Conservation (phyloP, 1,139 yeast genomes). For the Yamadazyma siamensis region DNA sequence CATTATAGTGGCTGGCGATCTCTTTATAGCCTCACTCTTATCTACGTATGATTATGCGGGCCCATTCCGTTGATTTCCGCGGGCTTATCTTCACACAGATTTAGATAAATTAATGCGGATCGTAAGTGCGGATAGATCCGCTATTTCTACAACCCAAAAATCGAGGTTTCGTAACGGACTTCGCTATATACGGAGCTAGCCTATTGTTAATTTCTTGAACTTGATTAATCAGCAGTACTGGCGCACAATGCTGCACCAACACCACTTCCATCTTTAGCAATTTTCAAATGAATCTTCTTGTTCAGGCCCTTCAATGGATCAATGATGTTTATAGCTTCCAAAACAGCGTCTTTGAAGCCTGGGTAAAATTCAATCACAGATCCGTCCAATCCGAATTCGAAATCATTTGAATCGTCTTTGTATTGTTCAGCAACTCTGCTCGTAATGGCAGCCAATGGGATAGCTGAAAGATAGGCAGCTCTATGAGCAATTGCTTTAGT, state of each 20-base stretch:
- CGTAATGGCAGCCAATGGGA: slow-evolving; percentile 79
- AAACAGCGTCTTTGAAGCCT: slow-evolving; percentile 70
- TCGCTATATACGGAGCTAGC: no score
- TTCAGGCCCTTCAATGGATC: slow-evolving; percentile 69
- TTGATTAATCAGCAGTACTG: slow-evolving; percentile 17
- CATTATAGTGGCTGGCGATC: no score
- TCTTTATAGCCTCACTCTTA: no score
- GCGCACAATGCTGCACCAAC: slow-evolving; percentile 97
- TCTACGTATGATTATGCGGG: no score
- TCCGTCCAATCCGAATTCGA: slow-evolving; percentile 94
- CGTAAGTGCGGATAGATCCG: no score
- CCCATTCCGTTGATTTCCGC: no score
- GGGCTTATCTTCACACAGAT: no score
- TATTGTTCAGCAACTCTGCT: slow-evolving; percentile 37
- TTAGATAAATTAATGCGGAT: no score
- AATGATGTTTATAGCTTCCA: slow-evolving; percentile 69
- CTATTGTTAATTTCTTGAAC: no score
- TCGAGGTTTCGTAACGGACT: no score
- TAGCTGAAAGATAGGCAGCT: slow-evolving; percentile 82
- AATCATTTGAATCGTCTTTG: slow-evolving; percentile 57
- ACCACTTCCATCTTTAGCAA: slow-evolving; percentile 93
- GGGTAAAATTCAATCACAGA: slow-evolving; percentile 92
- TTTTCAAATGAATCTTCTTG: slow-evolving; percentile 66
- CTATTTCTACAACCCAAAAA: no score
- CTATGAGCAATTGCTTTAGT: slow-evolving; percentile 79